Evolutionary conservation across 768 basidiomycete species (phyloP).

Genomic region (Inosperma sp.): DNA sequence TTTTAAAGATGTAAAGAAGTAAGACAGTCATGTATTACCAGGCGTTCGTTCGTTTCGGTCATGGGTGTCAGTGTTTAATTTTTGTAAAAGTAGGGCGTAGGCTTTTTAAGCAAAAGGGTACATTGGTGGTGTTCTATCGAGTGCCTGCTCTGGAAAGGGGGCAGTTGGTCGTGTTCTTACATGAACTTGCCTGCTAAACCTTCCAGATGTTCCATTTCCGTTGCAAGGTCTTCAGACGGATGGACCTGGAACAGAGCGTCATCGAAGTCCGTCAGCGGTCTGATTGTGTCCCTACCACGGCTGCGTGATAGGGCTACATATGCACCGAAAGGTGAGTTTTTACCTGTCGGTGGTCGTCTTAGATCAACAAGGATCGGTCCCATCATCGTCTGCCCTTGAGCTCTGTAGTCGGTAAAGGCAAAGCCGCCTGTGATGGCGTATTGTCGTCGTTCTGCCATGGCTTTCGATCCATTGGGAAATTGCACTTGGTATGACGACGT

Average conservation of each 20-base stretch:
- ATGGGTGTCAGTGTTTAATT: too few species aligned
- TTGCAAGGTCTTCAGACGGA: slow-evolving; percentile 16
- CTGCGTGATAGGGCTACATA: slow-evolving; percentile 35
- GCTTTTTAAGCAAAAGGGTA: too few species aligned
- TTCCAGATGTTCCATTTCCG: slow-evolving; percentile 12
- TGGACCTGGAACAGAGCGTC: slow-evolving; percentile 22
- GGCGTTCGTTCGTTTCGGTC: too few species aligned
- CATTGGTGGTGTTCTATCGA: too few species aligned
- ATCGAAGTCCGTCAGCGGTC: slow-evolving; percentile 31
- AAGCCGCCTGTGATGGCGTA: slow-evolving; percentile 32
- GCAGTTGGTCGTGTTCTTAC: too few species aligned
- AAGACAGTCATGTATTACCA: too few species aligned
- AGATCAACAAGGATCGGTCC: slow-evolving; percentile 34
- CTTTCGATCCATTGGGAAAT: slow-evolving; percentile 1
- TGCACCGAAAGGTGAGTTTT: slow-evolving; percentile 27
- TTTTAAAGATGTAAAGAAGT: too few species aligned
- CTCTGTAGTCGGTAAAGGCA: slow-evolving; percentile 39
- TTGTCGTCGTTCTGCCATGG: slow-evolving; percentile 22
- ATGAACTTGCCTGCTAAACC: too few species aligned
- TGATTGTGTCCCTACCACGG: slow-evolving; percentile 22
- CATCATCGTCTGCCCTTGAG: slow-evolving; percentile 39
- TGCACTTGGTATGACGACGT: neutral
- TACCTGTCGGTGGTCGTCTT: slow-evolving; percentile 20
- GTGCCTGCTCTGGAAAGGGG: too few species aligned
- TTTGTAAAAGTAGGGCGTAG: too few species aligned